A percentile compares a stretch with the other conserved stretches of the same genome.
These are phyloP conservation scores for Starmerella floricola DNA, from an alignment of 805 yeast species.

Conservation along the genomic window DNA sequence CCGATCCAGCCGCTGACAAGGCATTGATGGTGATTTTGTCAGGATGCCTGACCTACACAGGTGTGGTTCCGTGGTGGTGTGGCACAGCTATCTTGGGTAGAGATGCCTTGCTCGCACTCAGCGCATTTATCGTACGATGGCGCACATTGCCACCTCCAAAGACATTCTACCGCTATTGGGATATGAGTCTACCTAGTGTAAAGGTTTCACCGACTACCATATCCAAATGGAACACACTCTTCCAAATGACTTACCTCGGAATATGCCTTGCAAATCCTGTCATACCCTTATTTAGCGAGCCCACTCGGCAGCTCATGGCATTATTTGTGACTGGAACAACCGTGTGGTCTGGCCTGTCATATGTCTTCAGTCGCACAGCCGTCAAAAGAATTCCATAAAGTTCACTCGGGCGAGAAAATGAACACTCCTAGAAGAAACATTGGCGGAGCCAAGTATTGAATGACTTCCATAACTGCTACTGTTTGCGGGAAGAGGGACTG, in stretches of 20 bases:
- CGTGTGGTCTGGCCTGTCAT: conserved; percentile 52
- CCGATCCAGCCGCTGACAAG: conserved; percentile 95
- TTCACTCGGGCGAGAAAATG: neutral
- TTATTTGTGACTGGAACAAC: conserved; percentile 52
- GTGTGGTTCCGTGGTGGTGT: conserved; percentile 52
- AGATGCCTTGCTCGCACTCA: conserved; percentile 58
- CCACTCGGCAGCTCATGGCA: conserved; percentile 24
- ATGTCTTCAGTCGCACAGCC: conserved; percentile 18
- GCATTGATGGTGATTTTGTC: conserved; percentile 79
- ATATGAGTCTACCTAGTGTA: conserved; percentile 67
- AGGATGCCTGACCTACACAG: conserved; percentile 53
- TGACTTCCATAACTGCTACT: no score
- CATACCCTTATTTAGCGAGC: conserved; percentile 27
- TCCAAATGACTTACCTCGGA: conserved; percentile 85
- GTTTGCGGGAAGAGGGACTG: no score
- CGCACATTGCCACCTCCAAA: conserved; percentile 63
- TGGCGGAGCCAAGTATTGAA: no score
- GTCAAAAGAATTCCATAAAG: conserved; percentile 19
- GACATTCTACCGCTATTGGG: conserved; percentile 61
- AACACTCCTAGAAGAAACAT: neutral
- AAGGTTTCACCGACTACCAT: conserved; percentile 78
- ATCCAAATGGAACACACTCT: conserved; percentile 78
- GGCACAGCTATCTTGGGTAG: conserved; percentile 65
- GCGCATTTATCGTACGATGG: conserved; percentile 64
- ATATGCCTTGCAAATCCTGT: conserved; percentile 47